Conservation (phyloP, 192 early-diverging fungal genomes). For the Coemansia sp. region DNA sequence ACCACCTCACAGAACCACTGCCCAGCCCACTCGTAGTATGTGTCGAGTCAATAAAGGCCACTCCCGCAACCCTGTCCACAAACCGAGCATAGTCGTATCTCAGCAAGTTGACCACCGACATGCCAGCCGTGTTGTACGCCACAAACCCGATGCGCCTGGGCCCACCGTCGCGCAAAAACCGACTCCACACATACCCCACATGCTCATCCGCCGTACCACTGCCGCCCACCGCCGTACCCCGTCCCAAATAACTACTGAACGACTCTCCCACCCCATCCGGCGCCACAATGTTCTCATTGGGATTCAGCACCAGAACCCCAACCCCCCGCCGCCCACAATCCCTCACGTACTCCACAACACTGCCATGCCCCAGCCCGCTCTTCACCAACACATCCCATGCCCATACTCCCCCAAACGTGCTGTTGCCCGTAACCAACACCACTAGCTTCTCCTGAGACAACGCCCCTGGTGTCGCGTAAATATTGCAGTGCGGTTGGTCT, state of each 20-base stretch:
- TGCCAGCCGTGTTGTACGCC: conserved; percentile 26
- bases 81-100: conserved; percentile 32
- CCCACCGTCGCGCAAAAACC: conserved; percentile 10
- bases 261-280: conserved; percentile 31
- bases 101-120: conserved; percentile 20
- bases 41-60: conserved; percentile 38
- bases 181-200: conserved; percentile 39
- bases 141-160: conserved; percentile 23
- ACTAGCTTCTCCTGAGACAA: conserved; percentile 23
- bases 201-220: conserved; percentile 43
- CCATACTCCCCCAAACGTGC: conserved; percentile 27
- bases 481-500: conserved; percentile 22
- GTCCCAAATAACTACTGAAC: conserved; percentile 19
- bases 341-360: conserved; percentile 19
- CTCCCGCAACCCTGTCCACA: conserved; percentile 8
- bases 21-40: conserved; percentile 24
- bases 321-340: conserved; percentile 10
- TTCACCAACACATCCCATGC: conserved; percentile 36
- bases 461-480: conserved; percentile 29
- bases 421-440: conserved; percentile 25
- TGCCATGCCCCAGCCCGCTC: conserved; percentile 18
- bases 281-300: conserved; percentile 39
- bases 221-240: conserved; percentile 9
- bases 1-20: conserved; percentile 10
- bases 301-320: conserved; percentile 41